A percentile compares a stretch with the other conserved stretches of the same genome.
phyloP scores from a whole-genome alignment of 1,284 basidiomycete genomes.

The Ustilago bromivora region DNA sequence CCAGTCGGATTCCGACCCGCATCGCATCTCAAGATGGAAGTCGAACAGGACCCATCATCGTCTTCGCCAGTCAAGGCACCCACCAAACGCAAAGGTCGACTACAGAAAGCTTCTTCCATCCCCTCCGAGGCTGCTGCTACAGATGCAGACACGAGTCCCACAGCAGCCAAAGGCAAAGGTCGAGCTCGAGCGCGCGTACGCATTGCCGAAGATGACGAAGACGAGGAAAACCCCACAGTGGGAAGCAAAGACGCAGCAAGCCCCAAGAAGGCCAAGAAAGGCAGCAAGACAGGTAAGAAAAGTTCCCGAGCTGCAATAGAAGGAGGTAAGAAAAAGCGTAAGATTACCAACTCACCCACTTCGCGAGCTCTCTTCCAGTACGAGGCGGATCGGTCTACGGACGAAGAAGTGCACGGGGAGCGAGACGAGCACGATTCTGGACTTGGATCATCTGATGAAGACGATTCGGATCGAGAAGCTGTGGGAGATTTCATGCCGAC shows the following conservation, averaged over 20 bases:
- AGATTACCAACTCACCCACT: constrained; percentile 65
- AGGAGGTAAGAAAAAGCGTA: constrained; percentile 32
- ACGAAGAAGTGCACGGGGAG: constrained; percentile 75
- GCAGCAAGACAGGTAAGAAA: constrained; percentile 31
- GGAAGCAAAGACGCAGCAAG: neutral
- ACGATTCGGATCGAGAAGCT: constrained; percentile 75
- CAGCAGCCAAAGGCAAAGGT: constrained; percentile 15
- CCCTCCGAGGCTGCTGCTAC: neutral
- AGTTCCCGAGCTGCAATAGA: neutral
- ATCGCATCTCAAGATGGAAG: neutral
- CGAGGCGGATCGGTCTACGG: constrained; percentile 81
- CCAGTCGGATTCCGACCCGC: neutral
- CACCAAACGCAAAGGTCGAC: constrained; percentile 21
- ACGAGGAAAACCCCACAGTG: neutral
- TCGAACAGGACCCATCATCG: constrained; percentile 19
- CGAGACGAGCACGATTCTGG: constrained; percentile 73
- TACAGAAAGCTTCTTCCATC: constrained; percentile 22
- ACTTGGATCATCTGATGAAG: constrained; percentile 72
- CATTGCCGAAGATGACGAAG: constrained; percentile 17
- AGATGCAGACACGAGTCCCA: constrained; percentile 25
- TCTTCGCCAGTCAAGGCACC: constrained; percentile 46
- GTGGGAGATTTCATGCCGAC: constrained; percentile 76
- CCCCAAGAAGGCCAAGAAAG: constrained; percentile 4
- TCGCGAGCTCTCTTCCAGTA: constrained; percentile 74
- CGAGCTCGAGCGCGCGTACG: constrained; percentile 9